phyloP scores from a whole-genome alignment of 225 moss, liverwort and hornwort genomes.

The Takakia lepidozioides region DNA sequence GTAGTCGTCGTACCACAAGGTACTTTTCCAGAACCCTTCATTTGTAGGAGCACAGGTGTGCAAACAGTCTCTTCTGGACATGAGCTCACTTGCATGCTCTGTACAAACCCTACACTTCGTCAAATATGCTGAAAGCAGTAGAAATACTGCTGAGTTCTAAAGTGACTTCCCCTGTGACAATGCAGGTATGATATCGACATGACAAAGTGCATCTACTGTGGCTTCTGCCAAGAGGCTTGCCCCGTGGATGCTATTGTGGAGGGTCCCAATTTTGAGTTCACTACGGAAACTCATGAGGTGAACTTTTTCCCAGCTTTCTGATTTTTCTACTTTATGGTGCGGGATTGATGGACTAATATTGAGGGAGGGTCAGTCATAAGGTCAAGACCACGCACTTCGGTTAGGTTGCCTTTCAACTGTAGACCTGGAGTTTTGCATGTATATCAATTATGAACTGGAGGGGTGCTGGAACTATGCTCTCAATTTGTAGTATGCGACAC shows the following conservation, averaged over 20 bases:
- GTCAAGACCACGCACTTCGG: no score
- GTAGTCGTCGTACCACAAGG: conserved; percentile 73
- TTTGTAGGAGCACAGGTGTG: no score
- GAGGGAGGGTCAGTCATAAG: background rate
- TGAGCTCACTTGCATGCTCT: no score
- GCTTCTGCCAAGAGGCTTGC: conserved; percentile 92
- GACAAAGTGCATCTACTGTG: conserved; percentile 96
- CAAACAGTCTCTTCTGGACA: no score
- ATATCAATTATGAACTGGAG: no score
- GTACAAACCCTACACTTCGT: no score
- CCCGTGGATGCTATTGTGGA: conserved; percentile 95
- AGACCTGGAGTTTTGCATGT: no score
- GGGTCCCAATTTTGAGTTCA: conserved; percentile 88
- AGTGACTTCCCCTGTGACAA: background rate
- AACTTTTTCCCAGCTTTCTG: background rate
- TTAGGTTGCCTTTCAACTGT: no score
- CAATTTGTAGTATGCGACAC: no score
- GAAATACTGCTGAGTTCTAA: no score
- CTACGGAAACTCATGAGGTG: conserved; percentile 93
- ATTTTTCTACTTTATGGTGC: background rate
- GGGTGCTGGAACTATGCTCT: no score
- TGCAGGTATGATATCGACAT: conserved; percentile 93
- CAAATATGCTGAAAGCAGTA: no score
- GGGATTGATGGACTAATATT: background rate
- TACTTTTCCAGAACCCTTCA: conserved; percentile 1